Conservation (phyloP, 805 yeast species). For the Saccharomycopsis javanensis region DNA sequence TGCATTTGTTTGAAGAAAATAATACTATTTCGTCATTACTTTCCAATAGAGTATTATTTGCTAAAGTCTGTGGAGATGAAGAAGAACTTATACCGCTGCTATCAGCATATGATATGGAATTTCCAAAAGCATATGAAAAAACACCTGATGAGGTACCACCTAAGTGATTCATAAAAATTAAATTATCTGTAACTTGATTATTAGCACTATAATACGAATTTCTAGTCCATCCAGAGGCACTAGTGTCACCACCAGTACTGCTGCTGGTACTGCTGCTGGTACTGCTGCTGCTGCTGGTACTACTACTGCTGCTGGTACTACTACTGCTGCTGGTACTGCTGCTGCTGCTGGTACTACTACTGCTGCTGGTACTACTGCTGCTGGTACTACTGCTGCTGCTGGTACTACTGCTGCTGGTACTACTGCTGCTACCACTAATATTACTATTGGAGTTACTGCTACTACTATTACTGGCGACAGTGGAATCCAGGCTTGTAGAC, state of each 20-base stretch:
- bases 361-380: too few relatives aligned
- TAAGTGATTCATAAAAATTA: conserved; percentile 67
- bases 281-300: too few relatives aligned
- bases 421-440: conserved; percentile 24
- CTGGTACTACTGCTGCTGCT: background rate
- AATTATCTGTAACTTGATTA: conserved; percentile 62
- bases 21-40: conserved; percentile 76
- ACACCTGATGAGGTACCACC: conserved; percentile 89
- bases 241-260: conserved; percentile 29
- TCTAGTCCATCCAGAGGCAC: conserved; percentile 56
- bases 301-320: too few relatives aligned
- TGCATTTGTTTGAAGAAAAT: conserved; percentile 61
- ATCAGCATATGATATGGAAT: conserved; percentile 55
- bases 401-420: conserved; percentile 18
- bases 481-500: too few relatives aligned
- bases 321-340: too few relatives aligned
- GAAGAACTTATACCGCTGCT: conserved; percentile 46
- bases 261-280: too few relatives aligned
- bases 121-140: conserved; percentile 66
- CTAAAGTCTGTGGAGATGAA: conserved; percentile 37
- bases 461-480: conserved; percentile 12
- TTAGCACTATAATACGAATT: conserved; percentile 49
- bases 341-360: too few relatives aligned
- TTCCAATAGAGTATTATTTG: conserved; percentile 37
- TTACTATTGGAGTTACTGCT: conserved; percentile 20